Base-by-base conservation (phyloP, 345 rosid species). In the Geranium rotundifolium region DNA sequence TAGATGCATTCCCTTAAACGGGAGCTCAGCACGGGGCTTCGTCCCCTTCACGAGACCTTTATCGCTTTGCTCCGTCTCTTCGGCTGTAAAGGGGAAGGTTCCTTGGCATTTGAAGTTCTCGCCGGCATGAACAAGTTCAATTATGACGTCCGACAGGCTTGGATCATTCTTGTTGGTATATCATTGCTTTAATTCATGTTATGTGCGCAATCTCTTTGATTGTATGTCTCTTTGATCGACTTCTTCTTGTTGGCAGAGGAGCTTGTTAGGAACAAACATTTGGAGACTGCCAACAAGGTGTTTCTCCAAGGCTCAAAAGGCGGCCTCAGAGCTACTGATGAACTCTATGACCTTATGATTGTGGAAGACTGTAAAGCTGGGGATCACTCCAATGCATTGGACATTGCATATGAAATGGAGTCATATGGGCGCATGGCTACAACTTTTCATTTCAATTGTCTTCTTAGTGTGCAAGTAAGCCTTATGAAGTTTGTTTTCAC, bases 341-440 rank as follows among this genome's bases (percentile, higher is more conserved):
- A 79, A 74, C 79, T 92, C 10, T 92, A 92, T 70, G 98, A 92
- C 82, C 62, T 79, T 60, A 74, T 92, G 80, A 92, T 92, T 72
- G 83, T 74, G 60, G 96, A 87, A 76, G 96, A 89, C 57, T 92
- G 98, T 70, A 89, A 84, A 76, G 89, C 72, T 57, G 96, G 96
- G 37, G 98, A 92, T 71, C 98, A 92, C 76, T 89, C 98, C 17
- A 92, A 92, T 73, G 98, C 95, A 59, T 73, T 92, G 58, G 96
- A 92, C 29, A 87, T 92, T 27, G 80, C 93, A 19, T 92, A 89
- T 39, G 95, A 87, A 75, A 92, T 92, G 98, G 98, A 92, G 69
- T 93, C 95, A 12, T 95, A 96, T 19, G 98, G 98, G 39, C 75
- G 96, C 58, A 78, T 81, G 82, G 98, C 98, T 1, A 92, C 96